Evolutionary conservation across 495 filamentous ascomycete species (phyloP), one percentile per base, ranked within the genome.

Genomic region (Trichocladium antarcticum): DNA sequence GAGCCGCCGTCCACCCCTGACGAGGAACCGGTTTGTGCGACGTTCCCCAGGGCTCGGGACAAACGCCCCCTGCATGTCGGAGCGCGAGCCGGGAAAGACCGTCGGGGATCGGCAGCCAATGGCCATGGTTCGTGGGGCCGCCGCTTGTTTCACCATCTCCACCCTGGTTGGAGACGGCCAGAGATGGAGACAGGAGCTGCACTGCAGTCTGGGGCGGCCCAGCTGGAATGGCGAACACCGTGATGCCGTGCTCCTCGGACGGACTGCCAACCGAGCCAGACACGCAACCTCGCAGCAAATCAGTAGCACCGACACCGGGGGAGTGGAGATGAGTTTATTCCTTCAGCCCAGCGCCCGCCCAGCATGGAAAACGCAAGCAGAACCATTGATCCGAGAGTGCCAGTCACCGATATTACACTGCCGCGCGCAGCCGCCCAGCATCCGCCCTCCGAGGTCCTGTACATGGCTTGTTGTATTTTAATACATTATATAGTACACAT

Each of bases 401-500:
- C 16, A 27, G n/a, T 35, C 44, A 41, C 45, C 24, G n/a, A 12
- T 42, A 48, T 45, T 48, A 55, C 48, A 27, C 36, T 40, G 39
- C 32, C 31, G 31, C 41, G 49, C 37, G 37, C 45, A 43, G 17
- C 39, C 39, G 24, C 14, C 24, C 12, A 36, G 9, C 38, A 14
- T 17, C 37, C 11, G 28, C 10, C 35, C 34, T 10, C 16, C 22
- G 20, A 51, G 24, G 37, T 35, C 44, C 37, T 45, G 39, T 47
- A 50, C 47, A 58, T 14, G 37, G 41, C 28, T 3, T 41, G 35
- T 50, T 47, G 35, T 42, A 45, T 54, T 50, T 44, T 63, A 37
- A 51, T 58, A 62, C 55, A 60, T 51, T 52, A 62, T 47, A 50
- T 64, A 54, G 50, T 57, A 53, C 49, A 63, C 50, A 55, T 42